A percentile compares a stretch with the other conserved stretches of the same genome.
phyloP scores from a whole-genome alignment of 2,329 filamentous ascomycete genomes.

The Zasmidium citrigriseum region DNA sequence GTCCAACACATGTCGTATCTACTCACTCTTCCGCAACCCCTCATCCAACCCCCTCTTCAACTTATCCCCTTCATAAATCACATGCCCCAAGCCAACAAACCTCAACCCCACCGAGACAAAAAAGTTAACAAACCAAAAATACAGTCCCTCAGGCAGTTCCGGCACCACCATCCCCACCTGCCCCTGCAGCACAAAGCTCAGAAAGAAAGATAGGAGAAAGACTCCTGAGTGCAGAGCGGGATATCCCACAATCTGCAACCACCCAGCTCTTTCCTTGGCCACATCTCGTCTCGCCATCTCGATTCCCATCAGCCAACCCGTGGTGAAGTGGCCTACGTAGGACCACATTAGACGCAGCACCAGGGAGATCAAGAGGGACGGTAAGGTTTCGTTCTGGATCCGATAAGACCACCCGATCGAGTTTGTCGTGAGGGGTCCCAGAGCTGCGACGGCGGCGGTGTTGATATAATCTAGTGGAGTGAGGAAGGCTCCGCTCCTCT shows the following conservation, averaged over 20 bases:
- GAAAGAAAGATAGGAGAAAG: not conserved
- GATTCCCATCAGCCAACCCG: not conserved
- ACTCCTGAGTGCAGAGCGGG: not conserved
- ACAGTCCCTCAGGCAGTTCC: too few relatives aligned
- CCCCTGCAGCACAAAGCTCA: not conserved
- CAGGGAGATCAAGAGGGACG: too few relatives aligned
- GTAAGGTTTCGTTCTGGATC: too few relatives aligned
- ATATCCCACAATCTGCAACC: not conserved
- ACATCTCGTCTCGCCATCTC: not conserved
- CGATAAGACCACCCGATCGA: too few relatives aligned
- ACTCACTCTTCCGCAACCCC: not conserved
- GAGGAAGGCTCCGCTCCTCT: not conserved
- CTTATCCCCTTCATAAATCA: not conserved
- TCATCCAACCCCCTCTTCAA: too few relatives aligned
- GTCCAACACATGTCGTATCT: too few relatives aligned
- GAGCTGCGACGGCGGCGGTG: conserved; percentile 5
- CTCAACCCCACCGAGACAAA: not conserved
- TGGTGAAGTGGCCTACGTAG: too few relatives aligned
- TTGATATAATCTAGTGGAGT: conserved; percentile 37
- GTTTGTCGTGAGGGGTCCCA: conserved; percentile 12
- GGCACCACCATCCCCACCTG: not conserved
- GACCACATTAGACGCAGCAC: too few relatives aligned
- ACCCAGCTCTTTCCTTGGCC: not conserved
- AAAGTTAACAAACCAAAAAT: not conserved
- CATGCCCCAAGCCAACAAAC: not conserved